Base-by-base conservation (phyloP, 2,329 filamentous ascomycete species). In the Exophiala mesophila region DNA sequence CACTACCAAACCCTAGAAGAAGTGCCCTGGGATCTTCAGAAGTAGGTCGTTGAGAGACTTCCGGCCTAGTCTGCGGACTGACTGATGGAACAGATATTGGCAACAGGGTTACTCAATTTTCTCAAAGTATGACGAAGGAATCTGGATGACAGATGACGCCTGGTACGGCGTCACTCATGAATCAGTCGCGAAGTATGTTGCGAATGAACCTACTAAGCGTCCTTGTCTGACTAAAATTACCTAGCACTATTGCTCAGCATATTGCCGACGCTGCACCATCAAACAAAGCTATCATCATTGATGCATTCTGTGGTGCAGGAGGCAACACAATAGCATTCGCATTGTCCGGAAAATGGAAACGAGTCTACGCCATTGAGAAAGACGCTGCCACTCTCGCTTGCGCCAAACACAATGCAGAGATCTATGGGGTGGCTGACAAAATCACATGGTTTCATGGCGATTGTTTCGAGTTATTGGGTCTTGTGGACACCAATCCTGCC, bases 81-180 rank as follows among this genome's bases (percentile, higher is more conserved):
- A n/a, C n/a, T n/a, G n/a, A n/a, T n/a, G 24, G 8, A 44, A 8
- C 34, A 94, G 88, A 62, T 98, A 98, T 66, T 98, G 87, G 78
- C 74, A 83, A 12, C 89, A 97, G 59, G 79, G 92, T 46, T 82
- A 92, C 63, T 83, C 81, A 39, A 85, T 98, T 53, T 98, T 94
- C 66, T 82, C 83, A 12, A 76, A 76, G 55, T 98, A 96, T 61
- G 83, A 96, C 61, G 76, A 89, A 45, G 90, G 88, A 41, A 77
- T 98, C 53, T 83, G 81, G 71, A 80, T 98, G 73, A 98, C 94
- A 0, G 82, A 94, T 61, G 83, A 90, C 66, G 85, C 88, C 40
- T 98, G 92, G 92, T 98, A 92, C 62, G 92, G 89, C 41, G 89
- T 97, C 5, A 98, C 94, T 0, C 89, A 92, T 10, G 90, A 98